phyloP scores from a whole-genome alignment of 176 grass and related monocot species.

The Lolium perenne region DNA sequence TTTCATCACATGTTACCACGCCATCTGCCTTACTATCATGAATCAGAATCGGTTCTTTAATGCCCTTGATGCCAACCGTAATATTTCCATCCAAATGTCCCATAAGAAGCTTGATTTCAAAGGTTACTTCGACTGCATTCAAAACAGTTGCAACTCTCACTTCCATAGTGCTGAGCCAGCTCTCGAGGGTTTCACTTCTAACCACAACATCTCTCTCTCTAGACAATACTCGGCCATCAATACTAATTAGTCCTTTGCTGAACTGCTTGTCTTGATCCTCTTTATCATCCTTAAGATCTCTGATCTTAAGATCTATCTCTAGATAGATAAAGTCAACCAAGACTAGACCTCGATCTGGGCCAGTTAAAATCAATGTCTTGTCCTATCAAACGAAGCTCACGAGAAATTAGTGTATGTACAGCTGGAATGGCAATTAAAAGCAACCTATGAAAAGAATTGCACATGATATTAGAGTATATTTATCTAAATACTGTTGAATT shows the following conservation, averaged over 20 bases:
- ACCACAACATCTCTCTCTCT: background rate
- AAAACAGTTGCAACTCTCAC: background rate
- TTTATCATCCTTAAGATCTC: background rate
- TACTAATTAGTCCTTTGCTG: background rate
- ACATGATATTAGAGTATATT: no score
- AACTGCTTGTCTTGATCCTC: background rate
- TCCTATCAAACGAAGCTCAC: background rate
- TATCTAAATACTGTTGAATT: background rate
- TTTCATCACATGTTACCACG: background rate
- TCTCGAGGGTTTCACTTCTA: background rate
- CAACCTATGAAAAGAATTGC: background rate
- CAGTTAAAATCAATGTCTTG: background rate
- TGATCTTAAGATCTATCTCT: slow-evolving; percentile 7
- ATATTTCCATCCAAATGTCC: background rate
- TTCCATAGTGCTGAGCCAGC: background rate
- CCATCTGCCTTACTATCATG: background rate
- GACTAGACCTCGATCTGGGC: background rate
- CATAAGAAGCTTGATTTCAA: background rate
- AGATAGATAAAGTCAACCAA: background rate
- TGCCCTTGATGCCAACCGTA: background rate
- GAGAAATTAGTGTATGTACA: background rate
- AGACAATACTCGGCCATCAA: background rate
- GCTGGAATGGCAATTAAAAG: background rate
- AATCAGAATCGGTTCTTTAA: background rate
- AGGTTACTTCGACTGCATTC: background rate